A percentile compares a stretch with the other conserved stretches of the same genome.
Evolutionary conservation across 345 rosid species (phyloP).

Genomic region (Erodium maritimum): DNA sequence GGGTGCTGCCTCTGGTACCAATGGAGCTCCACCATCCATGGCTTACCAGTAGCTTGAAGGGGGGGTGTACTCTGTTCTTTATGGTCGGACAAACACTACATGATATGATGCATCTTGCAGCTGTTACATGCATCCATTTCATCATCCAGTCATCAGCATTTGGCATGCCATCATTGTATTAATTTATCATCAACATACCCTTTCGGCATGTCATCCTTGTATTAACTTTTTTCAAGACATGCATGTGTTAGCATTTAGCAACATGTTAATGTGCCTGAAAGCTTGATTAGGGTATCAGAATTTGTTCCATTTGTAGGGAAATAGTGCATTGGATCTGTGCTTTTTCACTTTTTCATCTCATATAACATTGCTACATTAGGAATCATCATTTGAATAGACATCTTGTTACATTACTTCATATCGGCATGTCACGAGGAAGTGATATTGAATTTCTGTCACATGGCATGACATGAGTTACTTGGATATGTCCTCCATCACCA

Average conservation of each 20-base stretch:
- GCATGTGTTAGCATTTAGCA: constrained; percentile 43
- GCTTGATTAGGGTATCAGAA: constrained; percentile 26
- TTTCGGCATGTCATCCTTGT: constrained; percentile 29
- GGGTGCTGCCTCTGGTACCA: constrained; percentile 60
- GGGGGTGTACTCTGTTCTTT: constrained; percentile 79
- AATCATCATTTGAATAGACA: not conserved
- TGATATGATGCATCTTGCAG: constrained; percentile 90
- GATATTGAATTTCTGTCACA: not conserved
- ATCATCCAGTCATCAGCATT: constrained; percentile 59
- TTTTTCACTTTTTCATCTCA: not conserved
- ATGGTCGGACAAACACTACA: constrained; percentile 41
- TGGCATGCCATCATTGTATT: constrained; percentile 15
- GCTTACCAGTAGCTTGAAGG: constrained; percentile 74
- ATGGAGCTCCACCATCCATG: constrained; percentile 56
- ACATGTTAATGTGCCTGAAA: constrained; percentile 34
- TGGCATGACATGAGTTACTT: not conserved
- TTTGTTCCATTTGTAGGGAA: constrained; percentile 11
- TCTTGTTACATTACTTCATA: not conserved
- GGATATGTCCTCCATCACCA: too few relatives aligned
- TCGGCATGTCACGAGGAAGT: not conserved
- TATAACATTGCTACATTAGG: not conserved
- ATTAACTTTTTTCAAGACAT: constrained; percentile 21
- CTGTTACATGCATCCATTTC: constrained; percentile 88
- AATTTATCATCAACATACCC: constrained; percentile 31
- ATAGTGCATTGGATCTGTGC: constrained; percentile 18